These are phyloP conservation scores for Cercospora sesami DNA, from an alignment of 2,329 filamentous ascomycete genomes.

Conservation along the genomic window DNA sequence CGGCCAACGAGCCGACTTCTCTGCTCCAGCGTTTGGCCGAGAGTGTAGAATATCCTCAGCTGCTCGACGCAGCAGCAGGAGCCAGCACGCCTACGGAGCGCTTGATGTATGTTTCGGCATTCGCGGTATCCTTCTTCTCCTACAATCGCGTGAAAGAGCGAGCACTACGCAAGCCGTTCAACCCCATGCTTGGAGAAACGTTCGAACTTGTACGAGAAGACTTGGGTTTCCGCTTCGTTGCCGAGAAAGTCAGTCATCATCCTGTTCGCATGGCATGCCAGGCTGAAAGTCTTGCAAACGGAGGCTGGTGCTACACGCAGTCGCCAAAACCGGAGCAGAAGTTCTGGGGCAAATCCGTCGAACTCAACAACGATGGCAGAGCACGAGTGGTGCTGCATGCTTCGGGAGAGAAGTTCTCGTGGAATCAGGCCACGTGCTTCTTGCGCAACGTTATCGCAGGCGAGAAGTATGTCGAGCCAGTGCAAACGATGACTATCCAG, in stretches of 20 bases:
- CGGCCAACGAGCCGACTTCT: conserved; percentile 89
- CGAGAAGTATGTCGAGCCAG: conserved; percentile 96
- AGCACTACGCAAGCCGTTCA: conserved; percentile 93
- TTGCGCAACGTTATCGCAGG: conserved; percentile 94
- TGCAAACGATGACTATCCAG: conserved; percentile 80
- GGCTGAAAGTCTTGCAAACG: conserved; percentile 62
- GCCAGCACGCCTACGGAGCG: conserved; percentile 61
- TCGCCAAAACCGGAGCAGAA: conserved; percentile 88
- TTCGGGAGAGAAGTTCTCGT: conserved; percentile 74
- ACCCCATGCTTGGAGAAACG: conserved; percentile 93
- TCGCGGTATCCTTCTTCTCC: conserved; percentile 85
- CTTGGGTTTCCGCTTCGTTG: conserved; percentile 83
- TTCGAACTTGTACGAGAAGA: conserved; percentile 89
- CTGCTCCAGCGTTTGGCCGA: conserved; percentile 86
- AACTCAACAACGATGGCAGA: conserved; percentile 89
- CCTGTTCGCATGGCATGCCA: conserved; percentile 92
- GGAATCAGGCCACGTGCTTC: conserved; percentile 85
- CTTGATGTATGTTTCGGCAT: conserved; percentile 81
- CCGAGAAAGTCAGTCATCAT: conserved; percentile 91
- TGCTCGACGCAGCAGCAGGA: conserved; percentile 71
- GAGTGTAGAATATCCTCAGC: conserved; percentile 82
- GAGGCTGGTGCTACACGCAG: conserved; percentile 84
- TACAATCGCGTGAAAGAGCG: conserved; percentile 82
- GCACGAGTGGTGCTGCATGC: conserved; percentile 74
- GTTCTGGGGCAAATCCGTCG: conserved; percentile 97